Evolutionary conservation across 768 basidiomycete genomes (phyloP).

Genomic region (Arthromyces matolae): DNA sequence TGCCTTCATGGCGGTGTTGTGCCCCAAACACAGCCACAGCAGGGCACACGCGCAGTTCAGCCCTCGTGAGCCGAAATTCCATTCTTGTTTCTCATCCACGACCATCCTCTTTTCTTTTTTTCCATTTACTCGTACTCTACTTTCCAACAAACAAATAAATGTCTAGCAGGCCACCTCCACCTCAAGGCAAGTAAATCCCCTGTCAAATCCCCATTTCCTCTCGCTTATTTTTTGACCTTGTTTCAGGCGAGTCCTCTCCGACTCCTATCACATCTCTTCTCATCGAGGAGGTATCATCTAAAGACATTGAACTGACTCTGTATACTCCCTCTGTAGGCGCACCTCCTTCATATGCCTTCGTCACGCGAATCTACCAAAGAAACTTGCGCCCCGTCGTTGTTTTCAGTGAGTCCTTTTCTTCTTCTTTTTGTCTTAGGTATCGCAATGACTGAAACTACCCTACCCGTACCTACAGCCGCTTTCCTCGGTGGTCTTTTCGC

Average conservation of each 20-base stretch:
- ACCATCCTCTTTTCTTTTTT: conserved; percentile 1
- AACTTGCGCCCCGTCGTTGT: conserved; percentile 63
- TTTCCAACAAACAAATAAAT: conserved; percentile 20
- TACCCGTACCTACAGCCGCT: conserved; percentile 31
- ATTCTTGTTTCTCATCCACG: conserved; percentile 11
- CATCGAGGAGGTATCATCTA: background rate
- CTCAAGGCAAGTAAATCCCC: conserved; percentile 30
- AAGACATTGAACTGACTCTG: background rate
- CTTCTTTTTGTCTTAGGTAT: background rate
- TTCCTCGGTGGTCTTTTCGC: conserved; percentile 55
- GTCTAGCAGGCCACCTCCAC: conserved; percentile 37
- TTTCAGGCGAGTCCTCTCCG: conserved; percentile 18
- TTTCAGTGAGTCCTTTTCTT: conserved; percentile 26
- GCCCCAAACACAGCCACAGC: conserved; percentile 14
- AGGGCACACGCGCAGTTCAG: no score
- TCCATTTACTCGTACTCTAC: conserved; percentile 1
- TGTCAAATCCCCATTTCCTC: background rate
- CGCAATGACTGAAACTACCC: background rate
- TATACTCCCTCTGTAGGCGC: conserved; percentile 29
- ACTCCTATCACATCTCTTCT: background rate
- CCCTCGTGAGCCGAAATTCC: background rate
- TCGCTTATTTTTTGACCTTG: conserved; percentile 1
- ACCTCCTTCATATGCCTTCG: conserved; percentile 58
- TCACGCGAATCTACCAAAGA: conserved; percentile 49
- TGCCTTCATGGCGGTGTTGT: background rate